Conservation (phyloP, 2,329 filamentous ascomycete genomes). For the Gaeumannomyces tritici region DNA sequence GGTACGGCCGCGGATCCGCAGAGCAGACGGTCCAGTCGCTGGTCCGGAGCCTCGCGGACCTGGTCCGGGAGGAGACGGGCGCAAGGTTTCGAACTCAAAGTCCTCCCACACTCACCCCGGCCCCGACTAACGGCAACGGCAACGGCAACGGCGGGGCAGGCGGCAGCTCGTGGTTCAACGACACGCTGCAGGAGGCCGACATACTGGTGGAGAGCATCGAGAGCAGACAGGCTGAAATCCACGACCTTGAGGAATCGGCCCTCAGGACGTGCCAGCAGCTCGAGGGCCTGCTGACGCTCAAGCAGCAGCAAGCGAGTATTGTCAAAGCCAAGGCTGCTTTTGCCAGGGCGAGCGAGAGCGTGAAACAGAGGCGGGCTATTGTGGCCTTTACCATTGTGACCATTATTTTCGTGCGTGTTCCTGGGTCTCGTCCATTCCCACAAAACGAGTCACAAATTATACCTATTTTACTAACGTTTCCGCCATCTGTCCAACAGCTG, state of each 20-base stretch:
- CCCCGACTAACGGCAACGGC: neutral
- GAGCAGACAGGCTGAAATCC: neutral
- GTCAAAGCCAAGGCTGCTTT: conserved; percentile 31
- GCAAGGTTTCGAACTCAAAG: neutral
- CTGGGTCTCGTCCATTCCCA: neutral
- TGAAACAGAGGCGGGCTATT: conserved; percentile 30
- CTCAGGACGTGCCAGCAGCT: neutral
- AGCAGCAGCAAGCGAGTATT: conserved; percentile 35
- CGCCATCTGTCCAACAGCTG: conserved; percentile 12
- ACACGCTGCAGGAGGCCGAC: neutral
- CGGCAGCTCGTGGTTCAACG: neutral
- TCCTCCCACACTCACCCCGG: neutral
- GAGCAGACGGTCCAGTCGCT: neutral
- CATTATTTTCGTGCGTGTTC: conserved; percentile 30
- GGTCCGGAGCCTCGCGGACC: neutral
- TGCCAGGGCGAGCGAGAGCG: conserved; percentile 26
- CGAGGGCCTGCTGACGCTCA: conserved; percentile 15
- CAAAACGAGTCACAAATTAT: neutral
- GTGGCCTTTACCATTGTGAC: conserved; percentile 37
- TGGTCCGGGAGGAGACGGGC: neutral
- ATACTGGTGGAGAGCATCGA: neutral
- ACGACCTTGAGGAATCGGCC: neutral
- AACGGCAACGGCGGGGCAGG: too few species aligned
- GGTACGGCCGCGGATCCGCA: too few species aligned
- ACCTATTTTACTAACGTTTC: neutral